Evolutionary conservation across 306 rosid species (phyloP).

Genomic region (Glycine tomentella): DNA sequence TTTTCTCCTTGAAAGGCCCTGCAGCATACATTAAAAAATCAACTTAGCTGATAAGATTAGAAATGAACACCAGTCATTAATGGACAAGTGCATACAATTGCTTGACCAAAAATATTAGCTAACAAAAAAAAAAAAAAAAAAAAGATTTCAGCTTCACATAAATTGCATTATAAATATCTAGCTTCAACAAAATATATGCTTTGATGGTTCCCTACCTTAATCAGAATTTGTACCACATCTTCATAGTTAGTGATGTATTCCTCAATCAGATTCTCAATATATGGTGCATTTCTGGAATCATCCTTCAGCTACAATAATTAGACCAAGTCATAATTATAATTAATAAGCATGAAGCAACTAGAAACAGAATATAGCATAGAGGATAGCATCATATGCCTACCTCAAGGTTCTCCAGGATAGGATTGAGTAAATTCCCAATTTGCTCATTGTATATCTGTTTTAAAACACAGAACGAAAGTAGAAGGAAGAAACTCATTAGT

Average conservation of each 20-base stretch:
- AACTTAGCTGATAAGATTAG: slow-evolving; percentile 32
- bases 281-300: slow-evolving; percentile 68
- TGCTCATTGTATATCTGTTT: slow-evolving; percentile 51
- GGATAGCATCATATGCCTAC: slow-evolving; percentile 50
- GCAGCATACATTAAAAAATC: slow-evolving; percentile 44
- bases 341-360: slow-evolving; percentile 15
- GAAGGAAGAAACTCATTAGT: not conserved
- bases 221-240: slow-evolving; percentile 80
- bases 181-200: slow-evolving; percentile 19
- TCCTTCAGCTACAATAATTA: slow-evolving; percentile 71
- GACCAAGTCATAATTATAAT: slow-evolving; percentile 32
- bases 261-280: slow-evolving; percentile 88
- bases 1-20: slow-evolving; percentile 96
- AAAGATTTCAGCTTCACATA: slow-evolving; percentile 18
- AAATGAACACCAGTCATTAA: not conserved
- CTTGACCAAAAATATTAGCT: slow-evolving; percentile 13
- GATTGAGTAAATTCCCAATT: slow-evolving; percentile 57
- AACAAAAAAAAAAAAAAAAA: too few species aligned
- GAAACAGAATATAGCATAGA: slow-evolving; percentile 22
- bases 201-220: slow-evolving; percentile 66
- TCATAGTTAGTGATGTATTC: slow-evolving; percentile 86
- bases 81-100: slow-evolving; percentile 12
- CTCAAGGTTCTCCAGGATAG: slow-evolving; percentile 74
- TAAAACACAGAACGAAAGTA: not conserved
- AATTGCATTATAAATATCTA: slow-evolving; percentile 28